Evolutionary conservation across 2,329 filamentous ascomycete species (phyloP), one percentile per base, ranked within the genome.

Genomic region (Colletotrichum chrysophilum): DNA sequence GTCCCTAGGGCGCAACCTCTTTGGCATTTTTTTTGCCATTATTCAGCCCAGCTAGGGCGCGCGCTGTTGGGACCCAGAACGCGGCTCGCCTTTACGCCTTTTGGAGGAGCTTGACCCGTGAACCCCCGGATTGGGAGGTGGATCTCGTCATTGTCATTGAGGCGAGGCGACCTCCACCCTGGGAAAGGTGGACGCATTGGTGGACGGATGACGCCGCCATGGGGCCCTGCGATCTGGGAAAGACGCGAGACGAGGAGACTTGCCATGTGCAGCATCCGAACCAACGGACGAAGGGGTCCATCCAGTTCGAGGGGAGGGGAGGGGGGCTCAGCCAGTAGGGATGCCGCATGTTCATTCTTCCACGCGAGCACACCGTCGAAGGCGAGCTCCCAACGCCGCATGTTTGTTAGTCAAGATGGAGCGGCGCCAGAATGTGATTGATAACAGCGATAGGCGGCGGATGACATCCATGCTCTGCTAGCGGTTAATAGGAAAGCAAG

Each of bases 1-100:
- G 38, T 14, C 26, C 1, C 38, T 55, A 71, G 48, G 72, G 68
- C 67, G 71, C 67, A 56, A 62, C 24, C 56, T 34, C 21, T 48
- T 71, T 60, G 48, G 32, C 34, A 71, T 6, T 48, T 58, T 66
- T 65, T 62, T 64, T 36, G 8, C 18, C 48, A 67, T 75, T 73
- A 75, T 73, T 75, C 73, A 75, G 73, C 70, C 74, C 68, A 61
- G 52, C 66, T 16, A 60, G 43, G n/a, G 43, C 43, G 43, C 43
- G 43, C 43, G 43, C 43, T 21, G 43, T 52, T 24, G n/a, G 32
- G 52, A 18, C 9, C 66, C 48, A 38, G 16, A 52, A 14, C 66
- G 66, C 65, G 65, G 48, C 38, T 60, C 66, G 66, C 52, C 66
- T 68, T 68, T 67, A 38, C 43, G 43, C 43, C 43, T 52, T 52